These are phyloP conservation scores for Paracamarosporium sp. DNA, from an alignment of 2,329 filamentous ascomycete species.

Conservation along the genomic window DNA sequence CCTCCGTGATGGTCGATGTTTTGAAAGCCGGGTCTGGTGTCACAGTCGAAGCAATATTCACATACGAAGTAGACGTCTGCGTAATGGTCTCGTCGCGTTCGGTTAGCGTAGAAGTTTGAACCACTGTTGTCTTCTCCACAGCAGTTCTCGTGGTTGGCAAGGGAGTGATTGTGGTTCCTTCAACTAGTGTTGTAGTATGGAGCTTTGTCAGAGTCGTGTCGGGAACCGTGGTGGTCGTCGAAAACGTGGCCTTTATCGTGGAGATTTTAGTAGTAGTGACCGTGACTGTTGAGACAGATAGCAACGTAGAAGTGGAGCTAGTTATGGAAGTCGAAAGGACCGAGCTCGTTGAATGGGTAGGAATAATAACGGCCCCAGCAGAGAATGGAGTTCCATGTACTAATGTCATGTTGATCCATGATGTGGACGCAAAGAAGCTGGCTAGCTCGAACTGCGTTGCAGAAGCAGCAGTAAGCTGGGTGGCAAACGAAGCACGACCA, in stretches of 20 bases:
- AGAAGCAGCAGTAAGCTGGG: conserved; percentile 43
- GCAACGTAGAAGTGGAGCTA: conserved; percentile 12
- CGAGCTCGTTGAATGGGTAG: conserved; percentile 31
- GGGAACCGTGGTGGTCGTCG: conserved; percentile 33
- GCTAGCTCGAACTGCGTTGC: conserved; percentile 50
- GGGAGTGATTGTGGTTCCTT: conserved; percentile 25
- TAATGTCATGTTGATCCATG: conserved; percentile 52
- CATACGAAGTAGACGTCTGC: not conserved
- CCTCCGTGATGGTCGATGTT: not conserved
- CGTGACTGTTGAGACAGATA: conserved; percentile 15
- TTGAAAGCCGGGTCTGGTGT: not conserved
- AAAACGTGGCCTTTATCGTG: conserved; percentile 27
- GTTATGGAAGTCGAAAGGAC: conserved; percentile 23
- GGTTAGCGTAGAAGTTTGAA: conserved; percentile 16
- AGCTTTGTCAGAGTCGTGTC: conserved; percentile 16
- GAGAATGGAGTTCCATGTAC: conserved; percentile 48
- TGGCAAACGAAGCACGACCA: conserved; percentile 44
- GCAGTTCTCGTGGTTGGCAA: conserved; percentile 19
- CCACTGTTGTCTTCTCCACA: conserved; percentile 15
- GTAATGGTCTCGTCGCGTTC: conserved; percentile 2
- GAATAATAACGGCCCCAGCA: conserved; percentile 31
- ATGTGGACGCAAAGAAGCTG: conserved; percentile 49
- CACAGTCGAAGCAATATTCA: not conserved
- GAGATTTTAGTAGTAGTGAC: conserved; percentile 26
- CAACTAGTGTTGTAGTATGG: conserved; percentile 35